Base-by-base conservation (phyloP, 306 rosid genomes). In the Luffa aegyptiaca region DNA sequence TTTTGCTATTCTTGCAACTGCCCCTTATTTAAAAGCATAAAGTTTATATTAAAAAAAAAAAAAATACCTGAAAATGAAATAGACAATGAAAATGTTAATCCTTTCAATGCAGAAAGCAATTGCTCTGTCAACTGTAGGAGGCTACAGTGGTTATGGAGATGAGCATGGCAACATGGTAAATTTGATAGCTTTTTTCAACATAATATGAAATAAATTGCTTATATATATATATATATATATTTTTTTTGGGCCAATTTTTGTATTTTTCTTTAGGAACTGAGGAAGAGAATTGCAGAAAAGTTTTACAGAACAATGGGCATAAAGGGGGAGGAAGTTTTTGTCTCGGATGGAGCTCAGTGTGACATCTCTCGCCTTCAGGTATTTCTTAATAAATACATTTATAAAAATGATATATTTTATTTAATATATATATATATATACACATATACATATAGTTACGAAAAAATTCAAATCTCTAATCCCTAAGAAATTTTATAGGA, bases 281-380 rank as follows among this genome's bases (percentile, higher is more conserved):
- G 88, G 64, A 81, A 8, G 76, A 89, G 88, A 70, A 88, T 90
- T 75, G 90, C 88, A 20, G 89, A 88, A 71, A 85, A 33, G 45
- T 77, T 88, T 14, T 90, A 90, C 84, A 72, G 39, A 64, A 80
- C 78, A 64, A 64, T 80, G 83, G 85, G 71, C 31, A 80, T 90
- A 33, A 79, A 82, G 53, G 86, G 78, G 21, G 69, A 88, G 45
- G 94, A 90, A 53, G 70, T 90, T 17, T 90, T 90, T 71, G 88
- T 90, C 48, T 90, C 94, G 11, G 92, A 90, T 82, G 94, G 94
- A 36, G 90, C 94, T 57, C 94, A 90, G 41, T 86, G 90, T 64
- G 94, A 90, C 79, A 88, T 90, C 79, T 86, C 92, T 57, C 92
- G 94, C 51, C 79, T 88, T 51, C 92, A 88, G 89, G 94, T 84